Evolutionary conservation across 768 basidiomycete species (phyloP).

Genomic region (Kwoniella newhampshirensis): DNA sequence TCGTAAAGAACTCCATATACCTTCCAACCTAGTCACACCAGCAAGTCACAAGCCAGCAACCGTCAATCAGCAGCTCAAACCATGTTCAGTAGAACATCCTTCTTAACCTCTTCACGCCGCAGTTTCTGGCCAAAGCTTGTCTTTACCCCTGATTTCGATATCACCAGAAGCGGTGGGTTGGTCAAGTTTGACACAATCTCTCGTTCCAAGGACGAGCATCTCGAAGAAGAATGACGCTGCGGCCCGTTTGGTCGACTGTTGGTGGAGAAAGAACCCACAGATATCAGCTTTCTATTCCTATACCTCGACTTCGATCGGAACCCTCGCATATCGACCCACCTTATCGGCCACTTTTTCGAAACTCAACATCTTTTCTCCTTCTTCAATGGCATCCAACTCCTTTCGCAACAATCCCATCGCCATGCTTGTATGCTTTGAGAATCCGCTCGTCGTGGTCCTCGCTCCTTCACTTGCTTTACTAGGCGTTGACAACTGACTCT

Average conservation of each 20-base stretch:
- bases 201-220: slow-evolving; percentile 86
- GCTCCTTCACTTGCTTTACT: slow-evolving; percentile 29
- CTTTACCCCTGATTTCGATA: slow-evolving; percentile 77
- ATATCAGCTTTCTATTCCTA: not conserved
- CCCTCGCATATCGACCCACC: slow-evolving; percentile 27
- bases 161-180: slow-evolving; percentile 78
- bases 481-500: slow-evolving; percentile 31
- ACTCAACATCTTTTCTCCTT: slow-evolving; percentile 66
- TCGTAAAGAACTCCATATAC: no score
- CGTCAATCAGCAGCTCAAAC: no score
- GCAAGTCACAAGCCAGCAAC: no score
- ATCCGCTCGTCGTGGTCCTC: slow-evolving; percentile 24
- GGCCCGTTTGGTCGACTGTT: slow-evolving; percentile 80
- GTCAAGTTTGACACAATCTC: slow-evolving; percentile 79
- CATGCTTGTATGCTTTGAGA: slow-evolving; percentile 44
- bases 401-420: slow-evolving; percentile 54
- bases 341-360: slow-evolving; percentile 59
- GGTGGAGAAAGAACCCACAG: not conserved
- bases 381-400: slow-evolving; percentile 57
- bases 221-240: slow-evolving; percentile 98
- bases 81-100: no score
- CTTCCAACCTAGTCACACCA: no score
- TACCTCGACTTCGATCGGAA: not conserved
- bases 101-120: no score
- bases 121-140: slow-evolving; percentile 66